Percentiles rank a stretch among this genome's conserved stretches.
Conservation (phyloP, 2,329 filamentous ascomycete genomes). For the Pseudocercospora pini-densiflorae region DNA sequence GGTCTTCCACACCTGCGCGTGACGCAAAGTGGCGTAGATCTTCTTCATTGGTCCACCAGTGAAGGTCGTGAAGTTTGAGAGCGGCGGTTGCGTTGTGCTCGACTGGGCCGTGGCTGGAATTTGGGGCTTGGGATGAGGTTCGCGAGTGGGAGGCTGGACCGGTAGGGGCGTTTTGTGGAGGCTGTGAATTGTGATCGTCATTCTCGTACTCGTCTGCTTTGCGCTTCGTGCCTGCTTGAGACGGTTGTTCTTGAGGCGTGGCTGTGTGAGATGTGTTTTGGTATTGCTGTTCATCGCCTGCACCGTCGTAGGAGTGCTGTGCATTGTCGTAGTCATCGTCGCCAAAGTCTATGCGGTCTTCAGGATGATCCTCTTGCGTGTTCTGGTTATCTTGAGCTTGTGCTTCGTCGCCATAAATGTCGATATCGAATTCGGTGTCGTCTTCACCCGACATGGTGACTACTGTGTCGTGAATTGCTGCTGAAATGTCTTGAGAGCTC, state of each 20-base stretch:
- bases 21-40: slow-evolving; percentile 80
- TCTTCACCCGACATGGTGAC: slow-evolving; percentile 57
- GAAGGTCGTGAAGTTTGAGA: slow-evolving; percentile 83
- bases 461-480: slow-evolving; percentile 17
- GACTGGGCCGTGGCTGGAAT: slow-evolving; percentile 53
- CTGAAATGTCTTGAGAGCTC: background rate
- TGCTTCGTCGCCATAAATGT: slow-evolving; percentile 68
- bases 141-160: slow-evolving; percentile 2
- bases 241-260: slow-evolving; percentile 27
- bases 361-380: slow-evolving; percentile 37
- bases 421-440: slow-evolving; percentile 69
- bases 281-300: slow-evolving; percentile 5
- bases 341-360: slow-evolving; percentile 32
- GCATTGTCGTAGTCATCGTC: slow-evolving; percentile 21
- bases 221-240: slow-evolving; percentile 64
- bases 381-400: slow-evolving; percentile 29
- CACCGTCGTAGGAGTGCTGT: slow-evolving; percentile 1
- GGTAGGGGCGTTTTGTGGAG: slow-evolving; percentile 10
- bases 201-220: slow-evolving; percentile 62
- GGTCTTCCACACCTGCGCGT: slow-evolving; percentile 77
- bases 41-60: slow-evolving; percentile 98
- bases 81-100: slow-evolving; percentile 70
- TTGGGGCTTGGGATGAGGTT: slow-evolving; percentile 42
- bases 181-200: slow-evolving; percentile 23
- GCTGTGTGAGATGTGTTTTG: slow-evolving; percentile 29